Conservation (phyloP, 495 filamentous ascomycete species). For the Penicillium desertorum region DNA sequence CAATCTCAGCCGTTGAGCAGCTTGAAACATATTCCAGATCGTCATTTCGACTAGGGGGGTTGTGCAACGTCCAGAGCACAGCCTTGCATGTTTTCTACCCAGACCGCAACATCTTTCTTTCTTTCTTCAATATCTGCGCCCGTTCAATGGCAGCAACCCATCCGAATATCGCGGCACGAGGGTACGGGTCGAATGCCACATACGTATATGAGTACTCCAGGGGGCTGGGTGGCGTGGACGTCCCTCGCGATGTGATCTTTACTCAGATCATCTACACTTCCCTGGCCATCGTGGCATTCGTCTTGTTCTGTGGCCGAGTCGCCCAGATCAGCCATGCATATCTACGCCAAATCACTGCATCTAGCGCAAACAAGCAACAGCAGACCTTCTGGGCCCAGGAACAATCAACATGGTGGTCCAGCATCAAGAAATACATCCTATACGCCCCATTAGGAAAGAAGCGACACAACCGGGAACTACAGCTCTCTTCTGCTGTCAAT, state of each 20-base stretch:
- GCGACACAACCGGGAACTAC: conserved; percentile 85
- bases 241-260: conserved; percentile 45
- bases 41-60: neutral
- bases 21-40: neutral
- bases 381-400: conserved; percentile 65
- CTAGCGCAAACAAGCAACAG: conserved; percentile 49
- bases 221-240: conserved; percentile 44
- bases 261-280: conserved; percentile 47
- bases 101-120: neutral
- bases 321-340: conserved; percentile 63
- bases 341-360: conserved; percentile 68
- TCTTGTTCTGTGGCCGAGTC: conserved; percentile 56
- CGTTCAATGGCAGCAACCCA: conserved; percentile 39
- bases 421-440: conserved; percentile 75
- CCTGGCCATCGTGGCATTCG: conserved; percentile 49
- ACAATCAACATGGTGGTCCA: conserved; percentile 63
- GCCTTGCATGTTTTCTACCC: neutral
- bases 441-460: conserved; percentile 80
- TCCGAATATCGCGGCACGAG: conserved; percentile 33
- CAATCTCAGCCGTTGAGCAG: conserved; percentile 4
- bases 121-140: conserved; percentile 8
- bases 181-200: conserved; percentile 39
- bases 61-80: neutral
- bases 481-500: conserved; percentile 80
- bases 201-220: conserved; percentile 48